Conservation (phyloP, 208 protist species). For the Crithidia acanthocephali region DNA sequence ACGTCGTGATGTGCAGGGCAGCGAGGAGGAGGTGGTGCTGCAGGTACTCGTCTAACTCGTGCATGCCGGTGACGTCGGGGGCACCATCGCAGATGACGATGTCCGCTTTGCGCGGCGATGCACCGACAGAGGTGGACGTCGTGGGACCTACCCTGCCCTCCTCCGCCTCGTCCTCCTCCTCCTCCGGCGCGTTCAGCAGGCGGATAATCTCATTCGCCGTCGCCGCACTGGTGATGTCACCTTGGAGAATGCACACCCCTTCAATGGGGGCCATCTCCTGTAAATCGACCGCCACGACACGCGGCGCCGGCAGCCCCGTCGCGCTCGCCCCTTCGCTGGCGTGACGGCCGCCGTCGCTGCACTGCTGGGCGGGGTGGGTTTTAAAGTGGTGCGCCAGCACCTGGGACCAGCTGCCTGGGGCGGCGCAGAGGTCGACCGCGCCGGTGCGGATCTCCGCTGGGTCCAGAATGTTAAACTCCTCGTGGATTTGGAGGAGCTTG, state of each 20-base stretch:
- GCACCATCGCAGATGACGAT: constrained; percentile 99
- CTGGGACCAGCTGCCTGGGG: constrained; percentile 96
- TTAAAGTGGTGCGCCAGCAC: constrained; percentile 79
- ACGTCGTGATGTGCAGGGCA: constrained; percentile 98
- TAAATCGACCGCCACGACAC: constrained; percentile 97
- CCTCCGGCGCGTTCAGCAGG: constrained; percentile 79
- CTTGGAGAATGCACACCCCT: constrained; percentile 93
- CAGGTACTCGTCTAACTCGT: constrained; percentile 99
- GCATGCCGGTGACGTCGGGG: constrained; percentile 99
- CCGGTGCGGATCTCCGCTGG: constrained; percentile 78
- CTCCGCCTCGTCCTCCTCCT: not conserved
- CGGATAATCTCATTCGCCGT: constrained; percentile 92
- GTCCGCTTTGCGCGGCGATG: constrained; percentile 85
- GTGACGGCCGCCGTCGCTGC: not conserved
- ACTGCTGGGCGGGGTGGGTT: not conserved
- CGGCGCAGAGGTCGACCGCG: constrained; percentile 99
- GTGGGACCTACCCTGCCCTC: not conserved
- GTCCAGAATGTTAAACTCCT: constrained; percentile 97
- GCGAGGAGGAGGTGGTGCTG: constrained; percentile 98
- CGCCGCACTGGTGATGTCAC: constrained; percentile 88
- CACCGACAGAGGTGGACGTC: not conserved
- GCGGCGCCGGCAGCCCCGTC: constrained; percentile 6
- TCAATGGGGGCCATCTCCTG: constrained; percentile 99
- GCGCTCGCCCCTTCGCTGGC: too few relatives aligned
- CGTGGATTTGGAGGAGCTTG: constrained; percentile 99